Evolutionary conservation across 441 rosid genomes (phyloP).

Genomic region (Adansonia gregorii): DNA sequence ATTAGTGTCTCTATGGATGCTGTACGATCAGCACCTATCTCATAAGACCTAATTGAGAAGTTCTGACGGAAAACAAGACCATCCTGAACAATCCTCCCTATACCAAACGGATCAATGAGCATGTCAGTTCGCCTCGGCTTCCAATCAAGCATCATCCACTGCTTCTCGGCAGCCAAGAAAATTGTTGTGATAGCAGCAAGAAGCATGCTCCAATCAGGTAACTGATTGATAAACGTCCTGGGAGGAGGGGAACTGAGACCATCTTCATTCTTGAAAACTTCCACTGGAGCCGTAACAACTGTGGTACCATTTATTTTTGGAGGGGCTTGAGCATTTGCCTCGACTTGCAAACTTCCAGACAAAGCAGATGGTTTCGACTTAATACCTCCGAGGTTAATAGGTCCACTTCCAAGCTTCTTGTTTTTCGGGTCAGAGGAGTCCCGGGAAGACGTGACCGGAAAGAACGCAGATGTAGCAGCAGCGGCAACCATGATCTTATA

Average conservation of each 20-base stretch:
- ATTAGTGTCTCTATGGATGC: slow-evolving; percentile 97
- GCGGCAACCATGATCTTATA: slow-evolving; percentile 70
- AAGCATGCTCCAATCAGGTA: slow-evolving; percentile 99
- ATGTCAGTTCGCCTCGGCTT: slow-evolving; percentile 86
- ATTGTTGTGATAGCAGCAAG: slow-evolving; percentile 96
- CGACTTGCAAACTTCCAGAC: slow-evolving; percentile 69
- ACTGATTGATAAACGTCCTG: slow-evolving; percentile 84
- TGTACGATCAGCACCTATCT: slow-evolving; percentile 96
- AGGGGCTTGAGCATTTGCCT: slow-evolving; percentile 89
- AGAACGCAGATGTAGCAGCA: slow-evolving; percentile 78
- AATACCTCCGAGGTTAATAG: slow-evolving; percentile 52
- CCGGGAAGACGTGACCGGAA: slow-evolving; percentile 59
- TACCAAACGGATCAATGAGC: slow-evolving; percentile 79
- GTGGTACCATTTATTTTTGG: slow-evolving; percentile 80
- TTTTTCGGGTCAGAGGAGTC: slow-evolving; percentile 55
- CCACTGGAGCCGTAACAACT: slow-evolving; percentile 48
- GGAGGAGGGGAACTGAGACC: slow-evolving; percentile 62
- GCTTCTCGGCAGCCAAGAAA: slow-evolving; percentile 98
- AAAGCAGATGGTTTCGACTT: slow-evolving; percentile 48
- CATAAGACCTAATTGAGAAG: slow-evolving; percentile 94
- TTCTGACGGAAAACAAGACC: slow-evolving; percentile 84
- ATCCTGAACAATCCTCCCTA: slow-evolving; percentile 91
- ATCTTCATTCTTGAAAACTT: slow-evolving; percentile 56
- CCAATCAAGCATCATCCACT: slow-evolving; percentile 99
- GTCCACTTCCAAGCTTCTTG: slow-evolving; percentile 49